Conservation (phyloP, 208 protist genomes). For the Leishmania turanica region DNA sequence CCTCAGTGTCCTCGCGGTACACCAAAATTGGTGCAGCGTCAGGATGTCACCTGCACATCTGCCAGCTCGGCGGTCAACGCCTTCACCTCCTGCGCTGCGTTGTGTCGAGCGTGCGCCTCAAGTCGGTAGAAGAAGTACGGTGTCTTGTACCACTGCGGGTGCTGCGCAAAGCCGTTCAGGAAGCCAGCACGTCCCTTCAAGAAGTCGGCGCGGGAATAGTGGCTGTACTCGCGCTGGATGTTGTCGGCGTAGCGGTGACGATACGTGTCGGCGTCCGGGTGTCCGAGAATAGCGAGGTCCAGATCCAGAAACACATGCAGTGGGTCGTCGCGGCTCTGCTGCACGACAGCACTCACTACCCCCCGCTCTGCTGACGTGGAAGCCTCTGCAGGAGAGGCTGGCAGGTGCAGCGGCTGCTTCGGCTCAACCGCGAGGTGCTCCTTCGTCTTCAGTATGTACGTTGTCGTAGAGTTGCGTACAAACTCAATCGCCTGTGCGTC, state of each 20-base stretch:
- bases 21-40: not conserved
- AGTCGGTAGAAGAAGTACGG: conserved; percentile 63
- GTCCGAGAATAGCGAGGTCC: conserved; percentile 73
- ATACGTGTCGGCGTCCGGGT: conserved; percentile 24
- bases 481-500: conserved; percentile 16
- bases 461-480: conserved; percentile 17
- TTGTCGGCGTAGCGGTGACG: conserved; percentile 44
- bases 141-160: conserved; percentile 74
- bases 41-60: not conserved
- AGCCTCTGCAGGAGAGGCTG: not conserved
- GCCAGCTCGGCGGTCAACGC: conserved; percentile 29
- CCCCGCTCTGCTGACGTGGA: not conserved
- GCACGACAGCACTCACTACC: not conserved
- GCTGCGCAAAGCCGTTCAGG: conserved; percentile 41
- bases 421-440: conserved; percentile 26
- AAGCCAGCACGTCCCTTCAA: conserved; percentile 50
- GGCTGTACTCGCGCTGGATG: conserved; percentile 66
- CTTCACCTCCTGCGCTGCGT: conserved; percentile 45
- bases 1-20: not conserved
- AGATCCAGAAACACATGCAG: conserved; percentile 67
- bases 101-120: conserved; percentile 54
- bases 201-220: conserved; percentile 46
- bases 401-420: conserved; percentile 2
- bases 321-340: conserved; percentile 13
- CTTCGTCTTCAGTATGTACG: conserved; percentile 33